Evolutionary conservation across 768 basidiomycete genomes (phyloP), one percentile per base, ranked within the genome.

Genomic region (Calvatia gigantea): DNA sequence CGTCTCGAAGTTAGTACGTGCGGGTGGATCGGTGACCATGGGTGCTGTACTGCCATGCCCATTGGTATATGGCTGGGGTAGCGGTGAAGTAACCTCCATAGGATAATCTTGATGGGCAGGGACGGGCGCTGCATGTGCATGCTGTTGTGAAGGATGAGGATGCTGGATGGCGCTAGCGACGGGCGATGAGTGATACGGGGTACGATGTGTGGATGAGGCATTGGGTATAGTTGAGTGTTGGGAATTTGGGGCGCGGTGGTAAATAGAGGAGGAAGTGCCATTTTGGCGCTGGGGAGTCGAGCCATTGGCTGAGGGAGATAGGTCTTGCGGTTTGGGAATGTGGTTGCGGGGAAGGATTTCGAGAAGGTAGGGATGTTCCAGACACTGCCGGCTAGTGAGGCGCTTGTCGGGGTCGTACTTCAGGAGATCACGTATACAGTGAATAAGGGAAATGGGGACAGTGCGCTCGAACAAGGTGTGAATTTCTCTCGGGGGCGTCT

Each of bases 341-440:
- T 81, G 75, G 60, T 87, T 87, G 46, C 82, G 78, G 32, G 80
- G 83, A 58, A 76, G 74, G 11, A 89, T 91, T 71, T 97, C 91
- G 56, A 80, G 79, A 54, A 98, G 84, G 75, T 98, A 99, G 12
- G 85, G 78, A 68, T 98, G 94, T 29, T 93, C 83, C 59, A 97
- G 74, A 68, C 94, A 96, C 67, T 95, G 83, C 46, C 80, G 80
- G 55, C 91, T 89, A 1, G 94, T 97, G 46, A 98, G 76, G 27
- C 97, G 88, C 46, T 80, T 76, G 37, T 85, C 85, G 23, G 97
- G 95, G 64, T 98, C 92, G 72, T 97, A 98, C 64, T 85, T 89
- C 58, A 99, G 82, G 14, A 98, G 78, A 66, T 96, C 92, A 45
- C 85, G 79, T 66, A 99, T 97, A 71, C 93, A 95, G 65, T 97